A percentile compares a stretch with the other conserved stretches of the same genome.
Conservation (phyloP, 1,139 yeast genomes). For the Blastobotrys capitulatus region DNA sequence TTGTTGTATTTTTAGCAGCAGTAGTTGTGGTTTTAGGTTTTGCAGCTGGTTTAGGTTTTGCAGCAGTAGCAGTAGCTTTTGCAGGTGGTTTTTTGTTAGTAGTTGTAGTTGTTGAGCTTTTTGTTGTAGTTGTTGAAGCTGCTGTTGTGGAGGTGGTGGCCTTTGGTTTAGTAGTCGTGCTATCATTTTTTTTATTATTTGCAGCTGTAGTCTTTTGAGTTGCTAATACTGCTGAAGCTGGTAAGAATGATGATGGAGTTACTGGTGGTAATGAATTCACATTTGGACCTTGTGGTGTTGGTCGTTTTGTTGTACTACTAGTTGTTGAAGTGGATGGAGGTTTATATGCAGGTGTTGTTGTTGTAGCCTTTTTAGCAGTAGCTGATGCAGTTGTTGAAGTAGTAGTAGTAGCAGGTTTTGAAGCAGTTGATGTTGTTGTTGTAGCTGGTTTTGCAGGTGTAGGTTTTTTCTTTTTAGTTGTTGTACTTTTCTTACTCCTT, state of each 20-base stretch:
- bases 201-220: neutral
- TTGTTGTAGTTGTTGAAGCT: neutral
- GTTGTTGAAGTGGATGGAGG: neutral
- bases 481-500: neutral
- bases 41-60: neutral
- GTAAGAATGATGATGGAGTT: neutral
- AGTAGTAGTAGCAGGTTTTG: neutral
- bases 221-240: neutral
- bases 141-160: neutral
- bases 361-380: neutral
- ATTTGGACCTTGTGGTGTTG: neutral
- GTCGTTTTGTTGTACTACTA: neutral
- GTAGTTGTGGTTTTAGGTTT: neutral
- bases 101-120: neutral
- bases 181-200: too few relatives aligned
- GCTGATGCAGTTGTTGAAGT: neutral
- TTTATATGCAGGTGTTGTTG: neutral
- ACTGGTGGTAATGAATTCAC: neutral
- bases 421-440: neutral
- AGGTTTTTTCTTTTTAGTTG: neutral
- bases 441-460: neutral
- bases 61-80: too few relatives aligned
- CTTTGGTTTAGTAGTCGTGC: too few relatives aligned
- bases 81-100: neutral
- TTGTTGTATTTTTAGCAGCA: neutral